Base-by-base conservation (phyloP, 306 rosid species). In the Sesbania bispinosa region DNA sequence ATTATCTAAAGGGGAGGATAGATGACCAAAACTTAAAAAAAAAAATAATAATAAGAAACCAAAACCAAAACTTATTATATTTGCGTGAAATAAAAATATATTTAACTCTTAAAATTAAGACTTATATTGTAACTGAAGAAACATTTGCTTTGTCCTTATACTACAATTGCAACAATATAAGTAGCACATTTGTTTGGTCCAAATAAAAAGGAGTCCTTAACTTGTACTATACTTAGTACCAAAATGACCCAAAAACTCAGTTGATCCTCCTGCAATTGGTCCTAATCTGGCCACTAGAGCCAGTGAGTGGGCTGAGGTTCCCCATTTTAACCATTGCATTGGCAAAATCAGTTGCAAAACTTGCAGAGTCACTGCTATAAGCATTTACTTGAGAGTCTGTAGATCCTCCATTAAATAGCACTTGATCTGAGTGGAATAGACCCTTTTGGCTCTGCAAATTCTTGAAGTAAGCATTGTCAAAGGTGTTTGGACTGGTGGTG, bases 311-410 rank as follows among this genome's bases (percentile, higher is more conserved):
- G 41, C 83, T 61, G 6, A 90, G 81, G 27, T 81, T 84, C 3
- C 88, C 80, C 96, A 87, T 84, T 82, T 80, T 90, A 10, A 70
- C 50, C 85, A 85, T 87, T 5, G 89, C 93, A 4, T 72, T 79
- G 14, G 79, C 87, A n/a, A 90, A 88, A 26, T 90, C 93, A 3
- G 79, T 50, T 18, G 2, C 5, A 35, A 64, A 88, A 77, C 35
- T 45, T 54, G 1, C 2, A 18, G 78, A 10, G 9, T 80, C 32
- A 30, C 18, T 78, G 38, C 35, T 27, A 27, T 88, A 90, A 51
- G 35, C 47, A 14, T 45, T 73, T 4, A 88, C 96, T 10, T 67
- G 79, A 8, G 88, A 35, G 1, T 88, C 71, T 0, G 93, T 85
- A 46, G 96, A 80, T 18, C 83, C 88, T 0, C 76, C 81, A 26